phyloP scores from a whole-genome alignment of 257 asterid species.

The Schizonepeta tenuifolia region DNA sequence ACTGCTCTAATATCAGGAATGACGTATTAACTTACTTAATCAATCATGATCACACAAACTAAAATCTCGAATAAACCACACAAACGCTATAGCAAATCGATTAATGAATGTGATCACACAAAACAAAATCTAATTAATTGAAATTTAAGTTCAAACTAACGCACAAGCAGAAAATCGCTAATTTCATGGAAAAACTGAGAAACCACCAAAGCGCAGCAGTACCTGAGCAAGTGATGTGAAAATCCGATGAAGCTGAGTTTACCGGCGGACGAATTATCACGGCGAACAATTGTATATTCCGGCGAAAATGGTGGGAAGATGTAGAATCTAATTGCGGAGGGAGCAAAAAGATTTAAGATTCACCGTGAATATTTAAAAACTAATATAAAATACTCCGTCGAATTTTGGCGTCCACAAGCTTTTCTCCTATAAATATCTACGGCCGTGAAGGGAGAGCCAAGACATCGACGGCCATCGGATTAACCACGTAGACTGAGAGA shows the following conservation, averaged over 20 bases:
- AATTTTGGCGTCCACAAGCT: constrained; percentile 50
- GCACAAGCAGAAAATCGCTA: neutral
- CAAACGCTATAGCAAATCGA: neutral
- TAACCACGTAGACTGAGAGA: constrained; percentile 23
- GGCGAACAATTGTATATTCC: constrained; percentile 26
- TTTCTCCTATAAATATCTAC: constrained; percentile 28
- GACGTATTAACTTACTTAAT: neutral
- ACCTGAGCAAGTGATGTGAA: constrained; percentile 26
- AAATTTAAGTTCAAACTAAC: neutral
- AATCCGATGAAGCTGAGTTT: neutral
- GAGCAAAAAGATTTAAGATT: constrained; percentile 5
- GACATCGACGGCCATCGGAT: constrained; percentile 28
- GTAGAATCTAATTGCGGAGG: constrained; percentile 17
- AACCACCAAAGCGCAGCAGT: neutral
- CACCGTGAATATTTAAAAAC: constrained; percentile 17
- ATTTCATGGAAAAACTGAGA: neutral
- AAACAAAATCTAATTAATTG: neutral
- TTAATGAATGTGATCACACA: neutral
- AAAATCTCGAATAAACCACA: neutral
- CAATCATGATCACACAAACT: neutral
- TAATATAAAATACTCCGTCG: constrained; percentile 14
- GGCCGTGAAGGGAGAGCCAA: neutral
- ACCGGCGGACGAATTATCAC: neutral
- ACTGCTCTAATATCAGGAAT: constrained; percentile 6
- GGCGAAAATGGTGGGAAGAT: constrained; percentile 28